phyloP scores from a whole-genome alignment of 331 rosid genomes.

The Pyracantha coccinea region DNA sequence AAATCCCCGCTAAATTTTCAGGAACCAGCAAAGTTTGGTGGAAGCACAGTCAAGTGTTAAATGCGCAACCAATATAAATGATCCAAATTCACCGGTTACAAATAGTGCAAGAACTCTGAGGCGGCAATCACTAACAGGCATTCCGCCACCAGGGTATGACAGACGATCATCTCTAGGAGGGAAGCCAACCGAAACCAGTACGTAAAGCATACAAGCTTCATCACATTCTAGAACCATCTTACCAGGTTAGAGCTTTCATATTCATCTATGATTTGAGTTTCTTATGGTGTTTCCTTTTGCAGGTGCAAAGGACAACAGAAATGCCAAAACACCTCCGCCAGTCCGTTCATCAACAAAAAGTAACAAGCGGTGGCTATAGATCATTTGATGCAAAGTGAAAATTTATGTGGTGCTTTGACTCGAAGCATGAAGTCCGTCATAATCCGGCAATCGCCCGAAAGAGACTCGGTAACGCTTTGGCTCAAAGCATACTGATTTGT shows the following conservation, averaged over 20 bases:
- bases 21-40: slow-evolving; percentile 50
- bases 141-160: slow-evolving; percentile 29
- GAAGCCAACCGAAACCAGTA: slow-evolving; percentile 41
- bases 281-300: background rate
- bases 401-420: slow-evolving; percentile 47
- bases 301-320: slow-evolving; percentile 53
- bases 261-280: background rate
- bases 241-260: background rate
- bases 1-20: slow-evolving; percentile 13
- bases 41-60: slow-evolving; percentile 44
- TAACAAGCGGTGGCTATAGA: slow-evolving; percentile 46
- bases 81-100: slow-evolving; percentile 36
- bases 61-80: slow-evolving; percentile 16
- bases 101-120: slow-evolving; percentile 39
- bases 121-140: slow-evolving; percentile 77
- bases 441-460: background rate
- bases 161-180: slow-evolving; percentile 83
- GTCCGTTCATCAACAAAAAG: slow-evolving; percentile 31
- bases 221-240: background rate
- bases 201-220: slow-evolving; percentile 19
- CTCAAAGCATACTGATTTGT: background rate
- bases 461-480: background rate
- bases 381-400: background rate
- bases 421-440: slow-evolving; percentile 25
- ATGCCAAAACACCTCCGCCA: slow-evolving; percentile 80